Conservation (phyloP, 2,329 filamentous ascomycete genomes). For the Albifimbria verrucaria region DNA sequence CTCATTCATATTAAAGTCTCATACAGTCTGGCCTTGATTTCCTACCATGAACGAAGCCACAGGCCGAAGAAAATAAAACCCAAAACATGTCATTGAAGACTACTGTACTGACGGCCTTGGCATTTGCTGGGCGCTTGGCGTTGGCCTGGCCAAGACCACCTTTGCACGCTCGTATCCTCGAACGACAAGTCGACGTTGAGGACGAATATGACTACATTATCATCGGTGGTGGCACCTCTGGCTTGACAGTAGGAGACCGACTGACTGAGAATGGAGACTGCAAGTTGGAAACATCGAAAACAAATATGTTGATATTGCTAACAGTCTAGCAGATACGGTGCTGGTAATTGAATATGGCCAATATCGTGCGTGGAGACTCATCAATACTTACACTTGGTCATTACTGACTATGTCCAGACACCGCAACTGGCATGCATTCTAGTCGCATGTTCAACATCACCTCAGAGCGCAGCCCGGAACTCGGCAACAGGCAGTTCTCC, state of each 20-base stretch:
- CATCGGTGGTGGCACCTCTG: constrained; percentile 35
- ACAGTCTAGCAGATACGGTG: neutral
- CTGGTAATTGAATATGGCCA: constrained; percentile 1
- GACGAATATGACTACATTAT: constrained; percentile 26
- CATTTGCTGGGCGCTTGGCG: neutral
- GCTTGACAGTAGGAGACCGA: constrained; percentile 35
- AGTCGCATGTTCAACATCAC: constrained; percentile 24
- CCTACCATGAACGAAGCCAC: neutral
- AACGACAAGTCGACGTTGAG: neutral
- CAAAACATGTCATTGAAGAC: neutral
- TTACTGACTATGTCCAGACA: constrained; percentile 4
- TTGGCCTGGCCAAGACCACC: neutral
- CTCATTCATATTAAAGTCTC: neutral
- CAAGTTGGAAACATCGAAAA: constrained; percentile 5
- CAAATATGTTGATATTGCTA: neutral
- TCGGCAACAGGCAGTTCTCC: constrained; percentile 19
- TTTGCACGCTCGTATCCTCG: neutral
- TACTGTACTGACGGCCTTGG: neutral
- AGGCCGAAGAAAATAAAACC: neutral
- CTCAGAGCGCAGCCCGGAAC: constrained; percentile 22
- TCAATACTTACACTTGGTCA: neutral
- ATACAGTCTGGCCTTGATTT: neutral
- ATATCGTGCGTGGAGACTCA: neutral
- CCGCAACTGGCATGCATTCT: constrained; percentile 16
- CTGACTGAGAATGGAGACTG: constrained; percentile 34